A percentile compares a stretch with the other conserved stretches of the same genome.
Evolutionary conservation across 2,329 filamentous ascomycete species (phyloP).

Genomic region (Alternaria postmessia): DNA sequence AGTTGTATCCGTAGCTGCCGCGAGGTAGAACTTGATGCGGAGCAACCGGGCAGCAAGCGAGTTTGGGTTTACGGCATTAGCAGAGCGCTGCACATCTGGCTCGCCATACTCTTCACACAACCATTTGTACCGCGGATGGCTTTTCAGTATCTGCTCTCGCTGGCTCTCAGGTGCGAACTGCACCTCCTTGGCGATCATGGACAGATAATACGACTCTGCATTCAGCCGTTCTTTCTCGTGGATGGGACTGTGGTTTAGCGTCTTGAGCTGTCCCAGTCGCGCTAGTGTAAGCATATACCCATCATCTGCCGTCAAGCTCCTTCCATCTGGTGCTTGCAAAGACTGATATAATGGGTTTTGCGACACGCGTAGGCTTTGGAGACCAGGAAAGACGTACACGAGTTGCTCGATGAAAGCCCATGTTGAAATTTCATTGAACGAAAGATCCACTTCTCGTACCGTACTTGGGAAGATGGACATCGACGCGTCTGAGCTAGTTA

Average conservation of each 20-base stretch:
- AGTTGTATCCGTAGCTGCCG: slow-evolving; percentile 11
- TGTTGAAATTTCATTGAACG: slow-evolving; percentile 57
- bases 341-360: slow-evolving; percentile 84
- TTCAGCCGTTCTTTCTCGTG: slow-evolving; percentile 79
- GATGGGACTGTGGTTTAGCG: slow-evolving; percentile 76
- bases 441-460: slow-evolving; percentile 54
- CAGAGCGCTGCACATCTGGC: slow-evolving; percentile 66
- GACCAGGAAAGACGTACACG: slow-evolving; percentile 71
- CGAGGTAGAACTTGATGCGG: slow-evolving; percentile 62
- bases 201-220: slow-evolving; percentile 93
- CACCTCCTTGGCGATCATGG: slow-evolving; percentile 80
- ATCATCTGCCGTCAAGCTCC: slow-evolving; percentile 70
- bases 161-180: slow-evolving; percentile 65
- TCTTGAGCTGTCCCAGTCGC: slow-evolving; percentile 71
- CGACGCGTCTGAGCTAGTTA: slow-evolving; percentile 31
- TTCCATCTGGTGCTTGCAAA: slow-evolving; percentile 54
- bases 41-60: slow-evolving; percentile 83
- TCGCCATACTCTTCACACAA: slow-evolving; percentile 80
- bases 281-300: slow-evolving; percentile 89
- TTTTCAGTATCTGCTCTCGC: slow-evolving; percentile 61
- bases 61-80: slow-evolving; percentile 69
- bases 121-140: slow-evolving; percentile 75
- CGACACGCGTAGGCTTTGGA: slow-evolving; percentile 78
- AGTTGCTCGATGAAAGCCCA: slow-evolving; percentile 81
- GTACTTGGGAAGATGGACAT: slow-evolving; percentile 41